phyloP scores from a whole-genome alignment of 805 yeast genomes.

The Metschnikowia peoriensis region DNA sequence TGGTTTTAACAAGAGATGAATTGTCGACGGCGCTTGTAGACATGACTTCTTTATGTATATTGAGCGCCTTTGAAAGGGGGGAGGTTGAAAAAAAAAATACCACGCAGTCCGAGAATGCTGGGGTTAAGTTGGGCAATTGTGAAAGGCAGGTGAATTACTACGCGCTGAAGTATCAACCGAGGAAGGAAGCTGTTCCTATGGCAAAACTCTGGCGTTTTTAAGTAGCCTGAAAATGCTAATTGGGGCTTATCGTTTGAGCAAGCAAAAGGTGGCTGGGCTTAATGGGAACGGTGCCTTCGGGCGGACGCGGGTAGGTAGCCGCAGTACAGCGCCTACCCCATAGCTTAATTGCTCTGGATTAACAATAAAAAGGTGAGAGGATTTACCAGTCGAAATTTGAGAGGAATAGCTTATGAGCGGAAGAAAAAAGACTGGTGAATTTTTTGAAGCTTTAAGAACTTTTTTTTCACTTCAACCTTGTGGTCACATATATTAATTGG shows the following conservation, averaged over 20 bases:
- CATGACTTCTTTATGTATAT: neutral
- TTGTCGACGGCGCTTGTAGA: neutral
- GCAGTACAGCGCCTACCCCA: constrained; percentile 1
- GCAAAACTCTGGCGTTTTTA: neutral
- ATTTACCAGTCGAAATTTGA: neutral
- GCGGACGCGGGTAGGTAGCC: neutral
- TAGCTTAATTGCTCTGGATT: neutral
- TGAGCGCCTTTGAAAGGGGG: neutral
- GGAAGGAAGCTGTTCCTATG: neutral
- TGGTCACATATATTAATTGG: too few species aligned
- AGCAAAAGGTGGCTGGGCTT: neutral
- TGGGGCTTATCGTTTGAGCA: neutral
- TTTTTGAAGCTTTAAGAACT: neutral
- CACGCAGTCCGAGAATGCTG: too few species aligned
- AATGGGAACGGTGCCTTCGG: neutral
- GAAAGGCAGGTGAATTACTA: too few species aligned
- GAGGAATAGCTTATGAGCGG: too few species aligned
- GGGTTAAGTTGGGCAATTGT: too few species aligned
- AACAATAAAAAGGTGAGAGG: neutral
- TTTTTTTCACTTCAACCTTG: too few species aligned
- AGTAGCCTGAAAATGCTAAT: neutral
- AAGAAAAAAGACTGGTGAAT: too few species aligned
- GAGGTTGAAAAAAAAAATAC: neutral
- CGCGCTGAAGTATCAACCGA: neutral
- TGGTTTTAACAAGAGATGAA: neutral